Evolutionary conservation across 306 rosid species (phyloP).

Genomic region (Oxytropis ochrocephala): DNA sequence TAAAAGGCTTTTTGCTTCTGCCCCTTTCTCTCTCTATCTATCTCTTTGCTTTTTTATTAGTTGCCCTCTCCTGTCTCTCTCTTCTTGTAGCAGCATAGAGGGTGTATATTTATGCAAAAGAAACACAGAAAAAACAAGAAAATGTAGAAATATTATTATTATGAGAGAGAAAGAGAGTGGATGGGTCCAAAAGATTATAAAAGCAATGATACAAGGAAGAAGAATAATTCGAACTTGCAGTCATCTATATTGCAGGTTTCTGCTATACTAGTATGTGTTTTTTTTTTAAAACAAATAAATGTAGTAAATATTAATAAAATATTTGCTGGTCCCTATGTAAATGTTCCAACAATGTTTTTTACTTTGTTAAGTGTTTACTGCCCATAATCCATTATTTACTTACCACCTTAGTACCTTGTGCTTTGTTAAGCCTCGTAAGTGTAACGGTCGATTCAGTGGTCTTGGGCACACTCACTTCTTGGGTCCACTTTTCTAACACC

Average conservation of each 20-base stretch:
- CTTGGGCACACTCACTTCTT: neutral
- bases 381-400: conserved; percentile 23
- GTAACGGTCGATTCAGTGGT: conserved; percentile 40
- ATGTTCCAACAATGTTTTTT: conserved; percentile 7
- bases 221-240: conserved; percentile 92
- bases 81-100: conserved; percentile 42
- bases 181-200: conserved; percentile 61
- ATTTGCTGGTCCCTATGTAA: conserved; percentile 23
- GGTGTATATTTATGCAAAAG: conserved; percentile 20
- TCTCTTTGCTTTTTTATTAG: neutral
- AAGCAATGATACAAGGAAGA: conserved; percentile 76
- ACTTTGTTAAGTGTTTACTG: neutral
- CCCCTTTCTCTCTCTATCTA: neutral
- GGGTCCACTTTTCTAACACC: conserved; percentile 26
- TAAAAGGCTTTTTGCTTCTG: conserved; percentile 17
- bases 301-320: neutral
- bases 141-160: neutral
- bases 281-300: neutral
- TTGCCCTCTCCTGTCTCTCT: too few species aligned
- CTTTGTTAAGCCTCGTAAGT: conserved; percentile 13
- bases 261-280: conserved; percentile 36
- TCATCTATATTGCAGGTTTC: conserved; percentile 54
- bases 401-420: neutral
- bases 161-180: neutral
- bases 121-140: neutral